These are phyloP conservation scores for Phaeolepiota aurea DNA, from an alignment of 768 basidiomycete genomes.

Conservation along the genomic window DNA sequence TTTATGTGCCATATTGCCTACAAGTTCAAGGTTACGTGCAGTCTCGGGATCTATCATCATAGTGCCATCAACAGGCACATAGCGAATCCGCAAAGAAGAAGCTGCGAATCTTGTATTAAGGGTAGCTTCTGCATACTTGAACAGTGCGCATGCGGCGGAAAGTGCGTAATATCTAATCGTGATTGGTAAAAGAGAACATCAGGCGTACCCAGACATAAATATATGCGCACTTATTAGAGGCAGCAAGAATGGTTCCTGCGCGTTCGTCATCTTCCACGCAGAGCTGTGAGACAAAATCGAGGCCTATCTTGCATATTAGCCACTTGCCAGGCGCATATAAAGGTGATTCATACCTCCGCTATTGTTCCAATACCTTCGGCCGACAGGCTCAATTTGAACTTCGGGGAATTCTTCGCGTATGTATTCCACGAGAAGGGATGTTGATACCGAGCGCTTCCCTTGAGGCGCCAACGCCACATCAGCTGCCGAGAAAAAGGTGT, in stretches of 20 bases:
- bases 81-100: constrained; percentile 65
- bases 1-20: constrained; percentile 61
- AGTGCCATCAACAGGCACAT: constrained; percentile 77
- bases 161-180: constrained; percentile 74
- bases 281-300: constrained; percentile 72
- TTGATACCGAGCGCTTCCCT: constrained; percentile 32
- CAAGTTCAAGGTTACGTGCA: constrained; percentile 81
- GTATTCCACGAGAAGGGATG: constrained; percentile 63
- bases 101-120: constrained; percentile 65
- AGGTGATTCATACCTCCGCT: constrained; percentile 41
- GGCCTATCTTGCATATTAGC: constrained; percentile 42
- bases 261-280: constrained; percentile 77
- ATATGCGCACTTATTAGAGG: constrained; percentile 62
- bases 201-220: constrained; percentile 3
- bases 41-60: constrained; percentile 94
- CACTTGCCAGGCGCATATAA: constrained; percentile 1
- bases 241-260: constrained; percentile 70
- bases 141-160: constrained; percentile 77
- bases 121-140: constrained; percentile 72
- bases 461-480: constrained; percentile 38
- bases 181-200: constrained; percentile 3
- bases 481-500: constrained; percentile 63
- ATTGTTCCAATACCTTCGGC: constrained; percentile 83
- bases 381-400: constrained; percentile 59
- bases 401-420: constrained; percentile 69